These are phyloP conservation scores for Panaeolus cyanescens DNA, from an alignment of 768 basidiomycete genomes.

Conservation along the genomic window DNA sequence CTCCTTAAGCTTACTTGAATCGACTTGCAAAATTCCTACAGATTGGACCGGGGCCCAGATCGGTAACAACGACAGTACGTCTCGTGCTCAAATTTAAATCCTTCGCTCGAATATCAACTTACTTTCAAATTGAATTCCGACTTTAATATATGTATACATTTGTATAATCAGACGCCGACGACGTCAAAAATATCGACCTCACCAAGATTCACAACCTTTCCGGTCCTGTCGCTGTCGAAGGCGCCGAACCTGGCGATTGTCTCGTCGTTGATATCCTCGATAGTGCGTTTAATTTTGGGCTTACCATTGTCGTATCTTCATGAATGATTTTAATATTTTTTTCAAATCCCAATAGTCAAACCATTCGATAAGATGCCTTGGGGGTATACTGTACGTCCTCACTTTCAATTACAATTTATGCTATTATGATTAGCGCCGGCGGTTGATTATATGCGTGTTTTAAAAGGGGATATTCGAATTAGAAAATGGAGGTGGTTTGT, in stretches of 20 bases:
- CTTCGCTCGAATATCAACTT: not conserved
- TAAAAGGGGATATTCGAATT: conserved; percentile 72
- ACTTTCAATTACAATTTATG: not conserved
- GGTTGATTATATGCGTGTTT: no score
- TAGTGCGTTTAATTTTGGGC: conserved; percentile 39
- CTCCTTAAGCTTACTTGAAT: not conserved
- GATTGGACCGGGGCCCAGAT: conserved; percentile 84
- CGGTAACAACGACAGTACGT: conserved; percentile 70
- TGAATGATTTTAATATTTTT: not conserved
- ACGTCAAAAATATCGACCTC: conserved; percentile 66
- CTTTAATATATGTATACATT: no score
- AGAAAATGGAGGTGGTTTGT: conserved; percentile 71
- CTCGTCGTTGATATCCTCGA: conserved; percentile 82
- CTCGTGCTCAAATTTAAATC: no score
- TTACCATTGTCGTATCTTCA: not conserved
- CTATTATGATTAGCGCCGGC: no score
- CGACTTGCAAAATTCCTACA: conserved; percentile 20
- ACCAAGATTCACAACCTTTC: conserved; percentile 73
- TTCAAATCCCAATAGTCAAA: conserved; percentile 47
- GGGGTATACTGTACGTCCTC: conserved; percentile 64
- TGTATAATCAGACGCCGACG: conserved; percentile 63
- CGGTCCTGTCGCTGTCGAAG: conserved; percentile 74
- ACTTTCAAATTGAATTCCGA: no score
- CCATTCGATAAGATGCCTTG: conserved; percentile 79
- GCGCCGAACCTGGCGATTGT: conserved; percentile 78